Evolutionary conservation across 768 basidiomycete genomes (phyloP).

Genomic region (Naganishia randhawae): DNA sequence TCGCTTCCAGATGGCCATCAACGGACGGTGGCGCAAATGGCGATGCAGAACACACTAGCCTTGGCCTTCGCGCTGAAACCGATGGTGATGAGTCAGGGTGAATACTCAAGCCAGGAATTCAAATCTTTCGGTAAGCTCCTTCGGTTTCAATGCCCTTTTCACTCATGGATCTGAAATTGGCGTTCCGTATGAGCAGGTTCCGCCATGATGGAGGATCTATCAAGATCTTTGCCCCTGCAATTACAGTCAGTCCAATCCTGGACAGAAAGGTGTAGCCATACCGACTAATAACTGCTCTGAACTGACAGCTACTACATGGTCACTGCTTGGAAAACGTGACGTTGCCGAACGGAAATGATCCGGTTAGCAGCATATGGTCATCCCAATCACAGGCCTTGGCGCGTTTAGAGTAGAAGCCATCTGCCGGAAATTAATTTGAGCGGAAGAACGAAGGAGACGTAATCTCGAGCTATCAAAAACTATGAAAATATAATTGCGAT

Average conservation of each 20-base stretch:
- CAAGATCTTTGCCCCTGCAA: not conserved
- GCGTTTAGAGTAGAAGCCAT: not conserved
- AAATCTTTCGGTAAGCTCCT: not conserved
- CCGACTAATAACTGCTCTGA: not conserved
- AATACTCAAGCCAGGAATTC: slow-evolving; percentile 12
- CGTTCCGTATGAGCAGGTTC: not conserved
- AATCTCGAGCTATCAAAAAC: not conserved
- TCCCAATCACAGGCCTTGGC: not conserved
- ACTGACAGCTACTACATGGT: slow-evolving; percentile 4
- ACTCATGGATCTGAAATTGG: not conserved
- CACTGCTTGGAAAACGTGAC: slow-evolving; percentile 5
- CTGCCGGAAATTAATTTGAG: not conserved
- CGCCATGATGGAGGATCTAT: slow-evolving; percentile 10
- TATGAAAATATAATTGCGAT: not conserved
- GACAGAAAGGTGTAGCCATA: not conserved
- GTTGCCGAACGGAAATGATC: not conserved
- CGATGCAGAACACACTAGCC: not conserved
- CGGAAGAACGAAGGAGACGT: not conserved
- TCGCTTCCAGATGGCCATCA: not conserved
- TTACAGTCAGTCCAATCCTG: not conserved
- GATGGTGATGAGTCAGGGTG: slow-evolving; percentile 1
- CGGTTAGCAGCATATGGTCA: not conserved
- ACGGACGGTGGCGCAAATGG: not conserved
- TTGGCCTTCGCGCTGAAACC: slow-evolving; percentile 5
- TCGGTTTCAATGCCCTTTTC: not conserved